These are phyloP conservation scores for Omphalea diandra DNA, from an alignment of 441 rosid species.

Conservation along the genomic window DNA sequence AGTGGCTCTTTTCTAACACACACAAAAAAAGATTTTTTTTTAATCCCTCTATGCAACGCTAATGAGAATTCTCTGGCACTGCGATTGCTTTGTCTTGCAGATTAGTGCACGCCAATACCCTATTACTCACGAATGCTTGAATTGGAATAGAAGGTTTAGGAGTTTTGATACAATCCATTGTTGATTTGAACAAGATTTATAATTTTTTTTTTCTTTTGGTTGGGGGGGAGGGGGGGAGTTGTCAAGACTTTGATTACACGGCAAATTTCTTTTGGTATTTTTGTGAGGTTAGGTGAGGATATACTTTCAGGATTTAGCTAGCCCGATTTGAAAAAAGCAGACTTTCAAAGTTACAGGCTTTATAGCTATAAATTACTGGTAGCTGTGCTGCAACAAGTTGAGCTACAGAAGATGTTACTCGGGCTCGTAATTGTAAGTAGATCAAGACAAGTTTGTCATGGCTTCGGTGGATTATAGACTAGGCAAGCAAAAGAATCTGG, in stretches of 20 bases:
- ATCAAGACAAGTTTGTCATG: too few relatives aligned
- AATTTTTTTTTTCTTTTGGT: conserved; percentile 7
- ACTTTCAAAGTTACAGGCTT: not conserved
- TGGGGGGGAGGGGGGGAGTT: too few relatives aligned
- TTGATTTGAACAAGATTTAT: conserved; percentile 3
- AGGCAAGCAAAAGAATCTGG: too few relatives aligned
- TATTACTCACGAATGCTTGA: conserved; percentile 46
- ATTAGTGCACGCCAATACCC: conserved; percentile 21
- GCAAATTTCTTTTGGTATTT: conserved; percentile 9
- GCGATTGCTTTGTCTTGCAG: conserved; percentile 65
- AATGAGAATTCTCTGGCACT: conserved; percentile 15
- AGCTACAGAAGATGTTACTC: too few relatives aligned
- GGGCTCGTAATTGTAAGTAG: too few relatives aligned
- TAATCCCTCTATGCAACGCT: conserved; percentile 28
- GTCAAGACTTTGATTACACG: conserved; percentile 35
- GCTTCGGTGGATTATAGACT: too few relatives aligned
- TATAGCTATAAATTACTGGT: not conserved
- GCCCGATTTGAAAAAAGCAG: not conserved
- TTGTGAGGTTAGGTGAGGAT: conserved; percentile 29
- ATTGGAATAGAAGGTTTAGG: conserved; percentile 56
- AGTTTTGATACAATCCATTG: conserved; percentile 3
- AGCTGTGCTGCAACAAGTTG: not conserved
- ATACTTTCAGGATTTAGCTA: conserved; percentile 19
- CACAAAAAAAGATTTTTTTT: conserved; percentile 2
- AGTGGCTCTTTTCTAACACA: conserved; percentile 2